Base-by-base conservation (phyloP, 2,329 filamentous ascomycete genomes). In the Talaromyces sp. region DNA sequence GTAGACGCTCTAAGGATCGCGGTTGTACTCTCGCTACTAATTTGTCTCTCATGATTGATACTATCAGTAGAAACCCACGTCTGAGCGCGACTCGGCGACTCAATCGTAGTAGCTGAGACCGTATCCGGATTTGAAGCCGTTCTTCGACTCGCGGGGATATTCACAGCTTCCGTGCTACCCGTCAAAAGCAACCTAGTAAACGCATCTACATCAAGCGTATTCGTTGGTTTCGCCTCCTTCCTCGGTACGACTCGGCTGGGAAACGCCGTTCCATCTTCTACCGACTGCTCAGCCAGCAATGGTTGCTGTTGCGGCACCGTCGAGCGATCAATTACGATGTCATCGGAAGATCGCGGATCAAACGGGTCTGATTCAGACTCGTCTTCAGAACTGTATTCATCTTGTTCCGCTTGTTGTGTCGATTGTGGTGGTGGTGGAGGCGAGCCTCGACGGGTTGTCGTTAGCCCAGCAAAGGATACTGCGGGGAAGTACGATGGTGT, bases 121-220 rank as follows among this genome's bases (percentile, higher is more conserved):
- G 39, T 65, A 61, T 62, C 63, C 15, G 59, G 60, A 49, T 59
- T 58, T 11, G 62, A 47, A 7, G 35, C 37, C 8, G 52, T 41
- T 25, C 39, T 13, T 15, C 50, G 27, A 31, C 61, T 33, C 33
- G 61, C 43, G 25, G 27, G 8, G 11, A 11, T 47, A 8, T n/a
- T 35, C 15, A 17, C n/a, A 25, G 37, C 56, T 31, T 64, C 84
- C 41, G 85, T 74, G 70, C 87, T 86, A 22, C 91, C 91, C 0
- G 90, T 95, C 79, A 95, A 82, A 57, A 95, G 83, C 67, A 95
- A 78, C 66, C 89, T 85, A 72, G 88, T 89, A 78, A 95, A 95
- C 8, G 90, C 88, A 73, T 92, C 87, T 0, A 94, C 91, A 73
- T 95, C 90, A 68, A 94, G 77, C 0, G 86, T 83, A 43, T 74